phyloP scores from a whole-genome alignment of 768 basidiomycete species.

The Paxillus ammoniavirescens region DNA sequence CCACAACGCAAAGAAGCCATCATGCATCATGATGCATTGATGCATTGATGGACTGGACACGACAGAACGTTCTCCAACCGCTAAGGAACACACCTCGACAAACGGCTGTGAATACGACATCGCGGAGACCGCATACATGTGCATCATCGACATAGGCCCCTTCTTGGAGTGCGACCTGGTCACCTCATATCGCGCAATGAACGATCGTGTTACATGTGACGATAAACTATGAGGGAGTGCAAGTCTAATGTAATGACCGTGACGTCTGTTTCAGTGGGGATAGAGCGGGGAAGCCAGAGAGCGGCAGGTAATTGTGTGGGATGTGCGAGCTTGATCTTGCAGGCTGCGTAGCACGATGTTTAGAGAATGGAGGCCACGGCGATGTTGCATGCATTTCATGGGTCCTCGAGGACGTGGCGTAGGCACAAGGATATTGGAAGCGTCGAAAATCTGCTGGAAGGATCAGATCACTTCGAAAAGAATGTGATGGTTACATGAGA shows the following conservation, averaged over 20 bases:
- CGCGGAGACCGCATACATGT: background rate
- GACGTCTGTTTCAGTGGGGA: slow-evolving; percentile 15
- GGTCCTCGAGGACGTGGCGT: slow-evolving; percentile 5
- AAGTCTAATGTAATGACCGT: slow-evolving; percentile 2
- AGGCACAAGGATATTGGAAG: slow-evolving; percentile 3
- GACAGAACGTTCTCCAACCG: no score
- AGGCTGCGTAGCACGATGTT: slow-evolving; percentile 2
- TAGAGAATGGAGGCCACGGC: slow-evolving; percentile 10
- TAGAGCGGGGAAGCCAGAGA: slow-evolving; percentile 17
- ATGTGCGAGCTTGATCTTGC: background rate
- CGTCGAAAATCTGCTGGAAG: slow-evolving; percentile 3
- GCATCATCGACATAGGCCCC: slow-evolving; percentile 15
- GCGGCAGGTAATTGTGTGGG: slow-evolving; percentile 4
- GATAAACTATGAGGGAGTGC: slow-evolving; percentile 5
- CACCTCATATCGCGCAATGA: slow-evolving; percentile 29
- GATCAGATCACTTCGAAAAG: slow-evolving; percentile 16
- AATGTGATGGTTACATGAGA: background rate
- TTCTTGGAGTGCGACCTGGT: background rate
- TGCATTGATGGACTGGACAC: no score
- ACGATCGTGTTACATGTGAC: slow-evolving; percentile 16
- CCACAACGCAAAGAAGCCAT: slow-evolving; percentile 6
- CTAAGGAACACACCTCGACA: slow-evolving; percentile 3
- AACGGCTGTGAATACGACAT: slow-evolving; percentile 7
- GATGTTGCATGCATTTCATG: slow-evolving; percentile 12
- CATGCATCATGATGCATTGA: background rate